These are phyloP conservation scores for Apiospora rasikravindrae DNA, from an alignment of 2,329 filamentous ascomycete species.

Conservation along the genomic window DNA sequence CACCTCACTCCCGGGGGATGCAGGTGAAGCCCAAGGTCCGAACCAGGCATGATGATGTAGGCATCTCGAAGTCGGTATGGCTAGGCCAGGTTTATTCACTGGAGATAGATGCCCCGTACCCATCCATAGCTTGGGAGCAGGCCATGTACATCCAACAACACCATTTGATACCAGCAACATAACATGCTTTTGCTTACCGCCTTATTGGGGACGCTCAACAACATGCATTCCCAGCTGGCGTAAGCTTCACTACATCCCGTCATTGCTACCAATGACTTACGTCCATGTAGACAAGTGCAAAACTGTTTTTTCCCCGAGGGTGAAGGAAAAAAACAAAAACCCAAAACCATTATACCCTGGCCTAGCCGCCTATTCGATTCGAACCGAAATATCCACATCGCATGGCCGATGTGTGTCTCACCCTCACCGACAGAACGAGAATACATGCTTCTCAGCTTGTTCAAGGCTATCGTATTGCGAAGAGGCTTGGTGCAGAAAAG, in stretches of 20 bases:
- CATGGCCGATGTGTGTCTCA: slow-evolving; percentile 17
- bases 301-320: background rate
- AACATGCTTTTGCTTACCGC: slow-evolving; percentile 13
- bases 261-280: slow-evolving; percentile 1
- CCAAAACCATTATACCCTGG: background rate
- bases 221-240: slow-evolving; percentile 15
- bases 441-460: slow-evolving; percentile 16
- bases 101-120: background rate
- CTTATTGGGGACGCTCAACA: slow-evolving; percentile 12
- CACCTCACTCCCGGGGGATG: background rate
- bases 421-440: slow-evolving; percentile 18
- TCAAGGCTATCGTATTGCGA: slow-evolving; percentile 6
- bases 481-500: slow-evolving; percentile 18
- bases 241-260: slow-evolving; percentile 14
- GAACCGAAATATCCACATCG: slow-evolving; percentile 8
- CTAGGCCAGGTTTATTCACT: background rate
- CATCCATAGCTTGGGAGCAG: background rate
- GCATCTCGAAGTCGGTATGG: background rate
- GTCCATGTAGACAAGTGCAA: slow-evolving; percentile 8
- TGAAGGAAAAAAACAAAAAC: background rate
- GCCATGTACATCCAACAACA: background rate
- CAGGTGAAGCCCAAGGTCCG: too few relatives aligned
- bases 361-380: slow-evolving; percentile 9
- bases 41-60: background rate
- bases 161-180: background rate